phyloP scores from a whole-genome alignment of 2,329 filamentous ascomycete species.

The Penicillium sp. region DNA sequence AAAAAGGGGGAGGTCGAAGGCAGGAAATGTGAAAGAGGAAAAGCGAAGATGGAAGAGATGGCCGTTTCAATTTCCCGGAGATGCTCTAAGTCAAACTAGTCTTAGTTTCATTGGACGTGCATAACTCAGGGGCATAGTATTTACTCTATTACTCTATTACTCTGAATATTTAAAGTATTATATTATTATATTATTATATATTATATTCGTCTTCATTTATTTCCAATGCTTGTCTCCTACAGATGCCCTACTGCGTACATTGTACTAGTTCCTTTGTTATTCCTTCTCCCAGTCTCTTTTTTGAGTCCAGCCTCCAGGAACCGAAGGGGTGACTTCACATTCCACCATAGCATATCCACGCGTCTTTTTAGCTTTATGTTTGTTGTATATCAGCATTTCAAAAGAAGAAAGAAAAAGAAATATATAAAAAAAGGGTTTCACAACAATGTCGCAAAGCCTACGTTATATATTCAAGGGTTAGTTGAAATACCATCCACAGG shows the following conservation, averaged over 20 bases:
- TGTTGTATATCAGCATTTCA: background rate
- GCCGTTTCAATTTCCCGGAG: conserved; percentile 22
- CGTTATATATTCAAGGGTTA: background rate
- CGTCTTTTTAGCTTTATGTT: background rate
- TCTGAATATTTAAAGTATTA: background rate
- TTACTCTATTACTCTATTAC: background rate
- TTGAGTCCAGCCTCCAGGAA: conserved; percentile 6
- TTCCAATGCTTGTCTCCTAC: conserved; percentile 1
- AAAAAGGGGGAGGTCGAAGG: conserved; percentile 16
- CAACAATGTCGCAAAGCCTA: background rate
- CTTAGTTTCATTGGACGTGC: conserved; percentile 19
- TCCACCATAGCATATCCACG: conserved; percentile 1
- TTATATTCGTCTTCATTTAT: background rate
- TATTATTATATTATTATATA: too few relatives aligned
- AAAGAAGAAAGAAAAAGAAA: background rate
- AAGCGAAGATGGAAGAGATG: conserved; percentile 13
- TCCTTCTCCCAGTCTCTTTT: background rate
- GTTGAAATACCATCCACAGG: background rate
- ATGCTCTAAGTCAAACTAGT: conserved; percentile 19
- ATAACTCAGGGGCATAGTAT: conserved; percentile 24
- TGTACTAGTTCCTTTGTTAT: background rate
- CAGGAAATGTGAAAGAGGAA: conserved; percentile 12
- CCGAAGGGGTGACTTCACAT: background rate
- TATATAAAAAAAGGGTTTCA: background rate
- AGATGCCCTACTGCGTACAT: background rate